Evolutionary conservation across 352 stramenopile species (phyloP), one percentile per base, ranked within the genome.

Genomic region (Pythium apleroticum): DNA sequence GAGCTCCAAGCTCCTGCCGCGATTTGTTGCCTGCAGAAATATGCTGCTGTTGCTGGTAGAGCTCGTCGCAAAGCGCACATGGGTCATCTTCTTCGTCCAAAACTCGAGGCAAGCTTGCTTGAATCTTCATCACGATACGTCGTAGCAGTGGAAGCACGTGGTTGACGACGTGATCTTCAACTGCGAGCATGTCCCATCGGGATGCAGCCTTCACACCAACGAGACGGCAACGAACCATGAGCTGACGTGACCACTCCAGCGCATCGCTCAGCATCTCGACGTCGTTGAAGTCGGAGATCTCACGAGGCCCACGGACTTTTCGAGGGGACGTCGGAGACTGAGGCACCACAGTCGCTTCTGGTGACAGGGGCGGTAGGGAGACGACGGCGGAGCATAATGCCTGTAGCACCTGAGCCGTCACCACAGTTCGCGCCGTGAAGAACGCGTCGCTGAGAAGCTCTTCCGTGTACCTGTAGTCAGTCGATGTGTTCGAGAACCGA

Each of bases 61-160:
- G 41, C n/a, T 78, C 84, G 63, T 92, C 84, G 30, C 84, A 92
- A 3, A 92, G 76, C 11, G 78, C 78, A 52, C 84, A 90, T 19
- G 63, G 57, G 24, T 45, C 56, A 12, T 33, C 50, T 22, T 49
- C 50, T n/a, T 62, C 54, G 27, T 66, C 56, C 11, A 67, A 15
- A 24, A 56, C 35, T 2, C 63, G 73, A n/a, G 76, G 77, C 14
- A 89, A 58, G 45, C 84, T 61, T 4, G 79, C 71, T 31, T 89
- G 76, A 69, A 92, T 79, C 9, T 89, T 60, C 6, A 89, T 53
- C 45, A 88, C 68, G 50, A 92, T 77, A 22, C 79, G 74, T 62
- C 88, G 76, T 33, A 85, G 69, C 33, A 92, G 33, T 25, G 84
- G 81, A 11, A 92, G 59, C 48, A 78, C 85, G 58, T 77, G 64